Evolutionary conservation across 257 asterid species (phyloP), one percentile per base, ranked within the genome.

Genomic region (Salvia miltiorrhiza): DNA sequence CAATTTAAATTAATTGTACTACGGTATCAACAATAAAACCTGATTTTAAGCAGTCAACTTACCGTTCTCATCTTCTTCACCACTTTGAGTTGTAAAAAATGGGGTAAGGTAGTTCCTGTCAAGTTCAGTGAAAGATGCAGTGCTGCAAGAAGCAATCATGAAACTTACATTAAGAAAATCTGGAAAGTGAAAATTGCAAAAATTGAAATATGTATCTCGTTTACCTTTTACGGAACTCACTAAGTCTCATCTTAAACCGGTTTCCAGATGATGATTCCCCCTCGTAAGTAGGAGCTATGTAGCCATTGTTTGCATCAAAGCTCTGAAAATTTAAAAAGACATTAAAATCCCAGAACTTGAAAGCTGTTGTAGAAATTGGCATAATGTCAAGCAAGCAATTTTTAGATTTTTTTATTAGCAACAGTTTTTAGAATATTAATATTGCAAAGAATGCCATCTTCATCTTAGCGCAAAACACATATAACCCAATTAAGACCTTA

Each of bases 41-140:
- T 55, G 53, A 26, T 70, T 21, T 50, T 37, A 60, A 57, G 76
- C 17, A 56, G 47, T 60, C 54, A 77, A 68, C 88, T 79, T 83
- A 89, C 96, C 96, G 20, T 67, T 74, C 57, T 86, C 97, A 10
- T 88, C 97, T 66, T 91, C 99, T 61, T 89, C 96, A 45, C 92
- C 96, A 66, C 78, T 78, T 77, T 94, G 99, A 72, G 83, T 73
- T 30, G 98, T 94, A 68, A 94, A 94, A 83, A 94, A 94, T 9
- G 98, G 99, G 62, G 99, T 94, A 49, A 94, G 96, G 85, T 89
- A 94, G 87, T 94, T 92, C 86, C 79, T 89, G 71, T 94, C 99
- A 66, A 94, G 58, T 65, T 92, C 99, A 28, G 93, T 85, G 81
- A 94, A 94, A 56, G 97, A 83, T 24, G 97, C 73, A 9, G 97